Base-by-base conservation (phyloP, 495 filamentous ascomycete genomes). In the Trichoderma erinaceum region DNA sequence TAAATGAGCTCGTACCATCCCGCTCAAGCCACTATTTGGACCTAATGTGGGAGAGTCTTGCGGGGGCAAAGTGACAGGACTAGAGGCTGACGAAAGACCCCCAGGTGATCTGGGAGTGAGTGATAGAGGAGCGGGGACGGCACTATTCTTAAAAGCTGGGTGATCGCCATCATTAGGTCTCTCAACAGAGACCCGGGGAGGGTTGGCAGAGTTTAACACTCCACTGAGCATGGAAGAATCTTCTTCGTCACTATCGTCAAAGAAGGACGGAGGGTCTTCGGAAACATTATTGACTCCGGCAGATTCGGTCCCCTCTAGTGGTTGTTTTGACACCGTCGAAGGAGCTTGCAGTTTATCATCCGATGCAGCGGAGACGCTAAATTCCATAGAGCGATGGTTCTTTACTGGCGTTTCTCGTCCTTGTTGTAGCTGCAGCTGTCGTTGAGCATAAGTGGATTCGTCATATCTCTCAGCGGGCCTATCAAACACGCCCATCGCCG, bases 1-100 rank as follows among this genome's bases (percentile, higher is more conserved):
- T 16, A 99, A 83, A 77, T 98, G 96, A 68, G 92, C 88, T 41
- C 89, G 89, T 46, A 97, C 88, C 76, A 97, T 84, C 23, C 90
- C 90, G 73, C 88, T 92, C 23, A 97, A 81, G 15, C 90, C 91
- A 65, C 87, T 69, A 18, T 70, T 71, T 11, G 91, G 86, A 12
- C 89, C 89, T 4, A 97, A 78, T 13, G 92, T 96, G 1, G 94
- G 93, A 0, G 93, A 97, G 73, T 97, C 92, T 18, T 69, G 72
- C 2, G 79, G 76, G 10, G 78, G 77, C 6, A 71, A 72, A 10
- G 48, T 66, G 1, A 70, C 56, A 8, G 72, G 69, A 16, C 75
- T 76, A 2, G 65, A 23, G n/a, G 66, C 61, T 8, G 75, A 70
- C 8, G 72, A 71, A 58, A 70, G 72, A 63, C 76, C 74, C 50